Evolutionary conservation across 2,329 filamentous ascomycete species (phyloP), one percentile per base, ranked within the genome.

Genomic region (Davidsoniella neocaledoniae): DNA sequence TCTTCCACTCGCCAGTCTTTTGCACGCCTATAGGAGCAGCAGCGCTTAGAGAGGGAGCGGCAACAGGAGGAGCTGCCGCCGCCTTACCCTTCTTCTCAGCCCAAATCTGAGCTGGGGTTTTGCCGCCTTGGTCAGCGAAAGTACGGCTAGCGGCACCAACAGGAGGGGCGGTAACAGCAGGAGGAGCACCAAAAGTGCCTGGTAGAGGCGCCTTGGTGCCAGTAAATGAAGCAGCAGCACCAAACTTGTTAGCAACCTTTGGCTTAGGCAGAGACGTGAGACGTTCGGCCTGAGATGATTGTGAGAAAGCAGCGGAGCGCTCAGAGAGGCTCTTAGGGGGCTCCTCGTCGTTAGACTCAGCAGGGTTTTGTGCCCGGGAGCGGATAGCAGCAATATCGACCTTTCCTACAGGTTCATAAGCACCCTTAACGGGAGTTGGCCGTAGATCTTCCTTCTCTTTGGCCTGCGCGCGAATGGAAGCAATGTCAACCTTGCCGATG

Each of bases 21-120:
- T 94, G 86, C 46, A 73, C 70, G 46, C 70, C 62, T 29, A 86
- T 67, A 1, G 79, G 73, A n/a, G 53, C 41, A 39, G 76, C 66
- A n/a, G 73, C 59, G 2, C 64, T 58, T 21, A 68, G 61, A 48
- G 66, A 60, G 41, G 73, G 61, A 17, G 69, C 63, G 46, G 70
- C 63, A 14, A 54, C 25, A 69, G 66, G 46, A 73, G 67, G 46
- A 19, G 54, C 23, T 69, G 66, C 46, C 73, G 67, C 46, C 16
- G 50, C 33, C 54, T 79, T 81, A 37, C 85, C 90, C 70, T 96
- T 96, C 70, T 88, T 94, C 70, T 98, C 91, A 0, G 90, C 90
- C 91, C 91, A 98, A 36, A 94, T 68, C 64, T 98, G 91, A 26
- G 91, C 88, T 5, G 91, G 91, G 4, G 91, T 96, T 71, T 96